A percentile compares a stretch with the other conserved stretches of the same genome.
These are phyloP conservation scores for Mycena crocata DNA, from an alignment of 768 basidiomycete species.

Conservation along the genomic window DNA sequence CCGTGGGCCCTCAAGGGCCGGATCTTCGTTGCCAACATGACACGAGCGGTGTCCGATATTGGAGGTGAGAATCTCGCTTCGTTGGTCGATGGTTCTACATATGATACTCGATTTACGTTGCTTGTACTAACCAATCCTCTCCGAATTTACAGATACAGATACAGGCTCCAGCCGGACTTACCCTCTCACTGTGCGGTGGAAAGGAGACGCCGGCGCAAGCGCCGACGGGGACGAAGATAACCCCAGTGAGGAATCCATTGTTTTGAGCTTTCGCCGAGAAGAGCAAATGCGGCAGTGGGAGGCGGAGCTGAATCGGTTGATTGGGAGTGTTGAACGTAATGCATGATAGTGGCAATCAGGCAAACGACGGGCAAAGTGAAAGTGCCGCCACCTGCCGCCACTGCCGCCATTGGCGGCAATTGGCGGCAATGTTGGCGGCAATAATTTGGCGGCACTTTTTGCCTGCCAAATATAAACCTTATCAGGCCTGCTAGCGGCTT, in stretches of 20 bases:
- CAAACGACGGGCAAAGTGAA: no score
- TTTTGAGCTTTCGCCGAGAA: slow-evolving; percentile 89
- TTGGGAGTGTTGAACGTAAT: slow-evolving; percentile 58
- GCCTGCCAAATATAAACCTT: no score
- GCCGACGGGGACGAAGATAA: no score
- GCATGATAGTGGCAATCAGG: no score
- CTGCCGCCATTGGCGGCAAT: no score
- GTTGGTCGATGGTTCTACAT: slow-evolving; percentile 13
- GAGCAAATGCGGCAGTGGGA: slow-evolving; percentile 95
- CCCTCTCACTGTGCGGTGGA: slow-evolving; percentile 92
- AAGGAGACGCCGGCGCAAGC: slow-evolving; percentile 86
- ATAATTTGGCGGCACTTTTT: no score
- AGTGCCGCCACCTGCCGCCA: no score
- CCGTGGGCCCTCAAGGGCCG: slow-evolving; percentile 94
- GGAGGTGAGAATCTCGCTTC: slow-evolving; percentile 66
- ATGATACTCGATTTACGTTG: no score
- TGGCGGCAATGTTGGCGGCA: no score
- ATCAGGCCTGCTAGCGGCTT: no score
- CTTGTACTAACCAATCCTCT: no score
- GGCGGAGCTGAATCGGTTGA: slow-evolving; percentile 86
- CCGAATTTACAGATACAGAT: no score
- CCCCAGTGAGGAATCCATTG: slow-evolving; percentile 94
- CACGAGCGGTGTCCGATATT: slow-evolving; percentile 73
- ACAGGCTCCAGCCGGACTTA: slow-evolving; percentile 45
- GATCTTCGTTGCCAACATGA: slow-evolving; percentile 96